Evolutionary conservation across 257 asterid genomes (phyloP), one percentile per base, ranked within the genome.

Genomic region (Misopates orontium): DNA sequence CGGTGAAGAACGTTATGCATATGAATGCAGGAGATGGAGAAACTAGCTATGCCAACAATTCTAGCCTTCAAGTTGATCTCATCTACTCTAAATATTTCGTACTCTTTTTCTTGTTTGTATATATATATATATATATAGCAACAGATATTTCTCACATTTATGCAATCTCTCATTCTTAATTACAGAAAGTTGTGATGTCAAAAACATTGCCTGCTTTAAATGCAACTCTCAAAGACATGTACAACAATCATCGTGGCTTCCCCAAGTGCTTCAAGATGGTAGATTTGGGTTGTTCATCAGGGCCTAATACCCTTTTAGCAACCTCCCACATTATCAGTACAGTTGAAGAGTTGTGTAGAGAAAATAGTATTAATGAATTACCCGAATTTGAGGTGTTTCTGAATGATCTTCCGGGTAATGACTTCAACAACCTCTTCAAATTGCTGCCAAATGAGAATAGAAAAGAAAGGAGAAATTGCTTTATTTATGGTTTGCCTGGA

Each of bases 201-300:
- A 32, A 60, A 65, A 15, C 64, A 32, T 31, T 53, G 55, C 71
- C 54, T 14, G 32, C 70, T 18, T 24, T 78, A 15, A 72, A 73
- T 24, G 77, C 66, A 8, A 45, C 51, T 16, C 23, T 74, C 5
- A 25, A 64, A 71, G 48, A 4, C 5, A 56, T 71, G 73, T 67
- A 53, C 13, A 22, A 12, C 16, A 21, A 0, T 10, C 5, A 10
- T 14, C 0, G 17, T 18, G 61, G 28, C 32, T 51, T 21, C 12
- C 47, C 76, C 5, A 57, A 42, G 22, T 62, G 75, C 66, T 41
- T 77, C 16, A 70, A 40, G 48, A 60, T 80, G 17, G 78, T 68
- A 40, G 85, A 80, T 16, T 64, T 80, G 73, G 86, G 82, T 1
- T 78, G 82, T 75, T 73, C 82, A 0, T 76, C 82, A 8, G 82